Evolutionary conservation across 2,329 filamentous ascomycete genomes (phyloP).

Genomic region (Corniculantispora saksenae): DNA sequence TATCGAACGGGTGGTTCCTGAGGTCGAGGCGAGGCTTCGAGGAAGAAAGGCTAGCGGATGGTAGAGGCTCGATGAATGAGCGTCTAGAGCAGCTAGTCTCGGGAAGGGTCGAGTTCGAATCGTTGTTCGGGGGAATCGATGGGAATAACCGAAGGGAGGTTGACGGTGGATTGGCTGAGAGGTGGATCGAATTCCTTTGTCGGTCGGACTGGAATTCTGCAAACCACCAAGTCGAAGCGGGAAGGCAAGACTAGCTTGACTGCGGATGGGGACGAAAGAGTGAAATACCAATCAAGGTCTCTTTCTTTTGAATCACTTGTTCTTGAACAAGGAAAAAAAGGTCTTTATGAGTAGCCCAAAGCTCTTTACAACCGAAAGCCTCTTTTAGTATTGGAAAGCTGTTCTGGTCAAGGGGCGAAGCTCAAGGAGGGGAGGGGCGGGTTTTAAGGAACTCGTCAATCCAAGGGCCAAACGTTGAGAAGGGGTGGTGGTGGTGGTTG

Average conservation of each 20-base stretch:
- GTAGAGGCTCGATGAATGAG: conserved; percentile 6
- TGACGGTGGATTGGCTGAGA: conserved; percentile 16
- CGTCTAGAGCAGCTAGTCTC: conserved; percentile 16
- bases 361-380: conserved; percentile 9
- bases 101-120: conserved; percentile 15
- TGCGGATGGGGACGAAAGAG: conserved; percentile 20
- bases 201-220: conserved; percentile 16
- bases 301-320: conserved; percentile 33
- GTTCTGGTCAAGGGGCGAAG: neutral
- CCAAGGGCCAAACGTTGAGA: conserved; percentile 30
- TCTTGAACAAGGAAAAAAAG: conserved; percentile 20
- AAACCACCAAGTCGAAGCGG: neutral
- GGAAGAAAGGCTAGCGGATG: neutral
- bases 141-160: conserved; percentile 20
- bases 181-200: conserved; percentile 23
- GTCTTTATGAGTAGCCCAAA: neutral
- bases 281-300: conserved; percentile 44
- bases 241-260: conserved; percentile 15
- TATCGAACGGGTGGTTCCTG: conserved; percentile 3
- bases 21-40: neutral
- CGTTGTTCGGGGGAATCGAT: conserved; percentile 11
- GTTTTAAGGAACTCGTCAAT: conserved; percentile 18
- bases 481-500: conserved; percentile 12
- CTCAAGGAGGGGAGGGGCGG: conserved; percentile 20
- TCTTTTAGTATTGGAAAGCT: neutral